These are phyloP conservation scores for Bathelium albidoporum DNA, from an alignment of 495 filamentous ascomycete genomes.

Conservation along the genomic window DNA sequence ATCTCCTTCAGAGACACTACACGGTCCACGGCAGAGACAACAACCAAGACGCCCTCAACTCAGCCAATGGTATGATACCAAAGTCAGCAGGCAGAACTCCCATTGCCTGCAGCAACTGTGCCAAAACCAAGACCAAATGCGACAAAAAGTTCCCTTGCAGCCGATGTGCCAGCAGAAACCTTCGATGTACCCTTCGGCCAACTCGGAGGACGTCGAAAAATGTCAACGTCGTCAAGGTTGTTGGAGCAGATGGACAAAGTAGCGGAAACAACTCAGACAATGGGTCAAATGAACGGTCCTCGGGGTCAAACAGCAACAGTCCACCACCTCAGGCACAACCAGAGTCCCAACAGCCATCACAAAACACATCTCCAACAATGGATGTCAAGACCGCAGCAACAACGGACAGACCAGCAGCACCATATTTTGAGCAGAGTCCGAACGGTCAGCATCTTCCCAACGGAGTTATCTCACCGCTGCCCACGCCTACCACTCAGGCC, in stretches of 20 bases:
- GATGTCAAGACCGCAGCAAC: slow-evolving; percentile 10
- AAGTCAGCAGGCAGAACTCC: slow-evolving; percentile 35
- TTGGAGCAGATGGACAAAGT: slow-evolving; percentile 9
- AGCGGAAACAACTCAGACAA: slow-evolving; percentile 13
- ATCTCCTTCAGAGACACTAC: slow-evolving; percentile 50
- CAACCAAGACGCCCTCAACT: slow-evolving; percentile 31
- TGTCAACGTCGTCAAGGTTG: slow-evolving; percentile 9
- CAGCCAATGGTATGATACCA: slow-evolving; percentile 32
- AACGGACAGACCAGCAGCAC: too few species aligned
- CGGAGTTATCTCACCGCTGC: slow-evolving; percentile 23
- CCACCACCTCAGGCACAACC: slow-evolving; percentile 17
- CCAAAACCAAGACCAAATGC: slow-evolving; percentile 47
- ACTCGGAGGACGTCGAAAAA: slow-evolving; percentile 47
- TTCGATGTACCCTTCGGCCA: slow-evolving; percentile 44
- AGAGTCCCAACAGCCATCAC: slow-evolving; percentile 1
- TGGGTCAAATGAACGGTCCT: not conserved
- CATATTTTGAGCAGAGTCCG: slow-evolving; percentile 26
- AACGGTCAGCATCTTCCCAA: slow-evolving; percentile 18
- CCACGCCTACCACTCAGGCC: slow-evolving; percentile 21
- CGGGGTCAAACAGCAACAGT: slow-evolving; percentile 9
- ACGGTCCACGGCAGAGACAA: slow-evolving; percentile 34
- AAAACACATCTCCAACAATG: slow-evolving; percentile 4
- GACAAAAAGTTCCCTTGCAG: slow-evolving; percentile 55
- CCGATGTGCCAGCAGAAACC: slow-evolving; percentile 47
- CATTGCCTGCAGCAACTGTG: slow-evolving; percentile 36